Base-by-base conservation (phyloP, 208 protist genomes). In the Angomonas deanei region DNA sequence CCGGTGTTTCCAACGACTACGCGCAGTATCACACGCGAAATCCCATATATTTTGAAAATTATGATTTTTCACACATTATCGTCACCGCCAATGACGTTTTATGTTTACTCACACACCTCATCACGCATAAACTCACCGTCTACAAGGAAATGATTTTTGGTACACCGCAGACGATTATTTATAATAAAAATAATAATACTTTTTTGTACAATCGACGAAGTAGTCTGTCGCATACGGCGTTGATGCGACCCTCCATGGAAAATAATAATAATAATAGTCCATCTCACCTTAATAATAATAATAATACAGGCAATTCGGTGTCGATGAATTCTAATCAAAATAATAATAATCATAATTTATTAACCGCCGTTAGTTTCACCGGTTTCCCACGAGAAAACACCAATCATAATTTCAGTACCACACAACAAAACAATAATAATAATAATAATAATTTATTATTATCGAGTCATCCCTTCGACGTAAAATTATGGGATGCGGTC, bases 21-120 rank as follows among this genome's bases (percentile, higher is more conserved):
- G 15, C 23, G 24, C 27, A 32, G 30, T 46, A 23, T 0, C 47
- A 46, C 24, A 30, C 42, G 21, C 21, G 27, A 30, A 6, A n/a
- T n/a, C n/a, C n/a, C n/a, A n/a, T n/a, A n/a, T n/a, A n/a, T n/a
- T n/a, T n/a, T n/a, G n/a, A n/a, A n/a, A n/a, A n/a, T n/a, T 73
- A 74, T 27, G 60, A 73, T 23, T 69, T 55, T 52, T 81, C 80
- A 72, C 56, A 68, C 53, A 65, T 90, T 2, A 69, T 84, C 30
- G 79, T 90, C 8, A 82, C 79, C 13, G 77, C 76, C 27, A 62
- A 73, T 1, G 82, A 92, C 50, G 82, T 92, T n/a, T 67, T 86
- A 32, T 88, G 82, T 52, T 52, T 92, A 31, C 58, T 95, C 23
- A 72, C 76, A 39, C 70, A 74, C 24, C 72, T 93, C 52, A 42